These are phyloP conservation scores for Isoetes engelmannii DNA, from an alignment of 83 land plant species.

Conservation along the genomic window DNA sequence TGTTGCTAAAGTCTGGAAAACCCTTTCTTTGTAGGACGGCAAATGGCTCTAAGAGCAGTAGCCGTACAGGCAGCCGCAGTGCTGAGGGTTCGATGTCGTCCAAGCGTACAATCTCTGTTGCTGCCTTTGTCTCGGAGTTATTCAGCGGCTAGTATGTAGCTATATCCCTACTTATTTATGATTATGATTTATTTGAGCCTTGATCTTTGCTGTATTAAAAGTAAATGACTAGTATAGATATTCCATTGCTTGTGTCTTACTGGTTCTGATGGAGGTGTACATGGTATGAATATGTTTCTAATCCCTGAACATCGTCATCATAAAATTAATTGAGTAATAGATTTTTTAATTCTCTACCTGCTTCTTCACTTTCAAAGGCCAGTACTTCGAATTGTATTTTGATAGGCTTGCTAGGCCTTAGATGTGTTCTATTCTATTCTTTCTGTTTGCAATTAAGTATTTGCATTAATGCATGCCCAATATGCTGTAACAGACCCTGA, in stretches of 20 bases:
- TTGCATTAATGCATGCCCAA: neutral
- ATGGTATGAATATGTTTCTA: no score
- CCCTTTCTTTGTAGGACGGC: no score
- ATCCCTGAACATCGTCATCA: no score
- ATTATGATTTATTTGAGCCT: neutral
- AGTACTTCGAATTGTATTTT: neutral
- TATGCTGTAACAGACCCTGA: constrained; percentile 13
- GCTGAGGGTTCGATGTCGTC: neutral
- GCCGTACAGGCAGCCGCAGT: constrained; percentile 3
- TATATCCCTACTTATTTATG: neutral
- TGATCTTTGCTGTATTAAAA: neutral
- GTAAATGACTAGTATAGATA: neutral
- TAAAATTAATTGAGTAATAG: neutral
- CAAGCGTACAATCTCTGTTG: neutral
- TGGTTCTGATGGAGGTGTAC: neutral
- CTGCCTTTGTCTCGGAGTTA: neutral
- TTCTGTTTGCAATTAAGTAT: neutral
- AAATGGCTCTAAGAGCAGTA: neutral
- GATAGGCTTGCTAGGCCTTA: neutral
- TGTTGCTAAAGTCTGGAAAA: no score
- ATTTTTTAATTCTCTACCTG: neutral
- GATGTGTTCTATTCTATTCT: neutral
- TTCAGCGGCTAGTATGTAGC: neutral
- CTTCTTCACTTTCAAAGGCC: neutral
- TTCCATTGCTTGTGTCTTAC: neutral